These are phyloP conservation scores for Sporisorium graminicola DNA, from an alignment of 1,284 basidiomycete genomes.

Conservation along the genomic window DNA sequence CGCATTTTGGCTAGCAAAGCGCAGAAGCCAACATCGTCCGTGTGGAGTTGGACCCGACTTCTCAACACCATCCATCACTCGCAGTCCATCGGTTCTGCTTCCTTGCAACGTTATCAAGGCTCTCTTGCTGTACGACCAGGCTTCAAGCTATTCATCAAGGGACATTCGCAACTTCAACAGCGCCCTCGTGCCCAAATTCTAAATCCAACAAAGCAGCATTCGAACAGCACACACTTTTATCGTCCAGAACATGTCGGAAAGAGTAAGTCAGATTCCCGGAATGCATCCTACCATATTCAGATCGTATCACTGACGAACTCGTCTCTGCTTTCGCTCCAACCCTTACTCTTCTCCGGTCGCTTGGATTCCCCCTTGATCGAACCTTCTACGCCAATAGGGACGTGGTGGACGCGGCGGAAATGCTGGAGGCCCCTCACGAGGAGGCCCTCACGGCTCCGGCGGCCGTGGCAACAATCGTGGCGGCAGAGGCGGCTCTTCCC, in stretches of 20 bases:
- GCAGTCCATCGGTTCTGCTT: background rate
- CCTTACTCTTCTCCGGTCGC: background rate
- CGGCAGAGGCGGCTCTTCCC: constrained; percentile 2
- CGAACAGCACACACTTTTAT: background rate
- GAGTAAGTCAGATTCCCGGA: constrained; percentile 14
- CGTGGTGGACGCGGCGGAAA: constrained; percentile 23
- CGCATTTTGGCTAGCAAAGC: background rate
- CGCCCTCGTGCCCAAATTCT: background rate
- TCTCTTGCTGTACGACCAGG: background rate
- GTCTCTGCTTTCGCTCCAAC: background rate
- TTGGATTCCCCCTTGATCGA: background rate
- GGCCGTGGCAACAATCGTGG: constrained; percentile 12
- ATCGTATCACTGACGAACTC: background rate
- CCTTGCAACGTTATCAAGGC: background rate
- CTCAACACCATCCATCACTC: constrained; percentile 4
- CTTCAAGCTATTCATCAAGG: background rate
- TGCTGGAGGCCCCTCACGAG: constrained; percentile 22
- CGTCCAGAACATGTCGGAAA: constrained; percentile 31
- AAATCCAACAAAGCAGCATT: background rate
- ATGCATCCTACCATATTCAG: background rate
- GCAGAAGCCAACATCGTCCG: background rate
- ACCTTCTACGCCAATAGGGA: constrained; percentile 5
- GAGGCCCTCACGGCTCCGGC: constrained; percentile 14
- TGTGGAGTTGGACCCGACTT: constrained; percentile 13
- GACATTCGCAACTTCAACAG: background rate